phyloP scores from a whole-genome alignment of 2,329 filamentous ascomycete genomes.

The Aschersonia sp. region DNA sequence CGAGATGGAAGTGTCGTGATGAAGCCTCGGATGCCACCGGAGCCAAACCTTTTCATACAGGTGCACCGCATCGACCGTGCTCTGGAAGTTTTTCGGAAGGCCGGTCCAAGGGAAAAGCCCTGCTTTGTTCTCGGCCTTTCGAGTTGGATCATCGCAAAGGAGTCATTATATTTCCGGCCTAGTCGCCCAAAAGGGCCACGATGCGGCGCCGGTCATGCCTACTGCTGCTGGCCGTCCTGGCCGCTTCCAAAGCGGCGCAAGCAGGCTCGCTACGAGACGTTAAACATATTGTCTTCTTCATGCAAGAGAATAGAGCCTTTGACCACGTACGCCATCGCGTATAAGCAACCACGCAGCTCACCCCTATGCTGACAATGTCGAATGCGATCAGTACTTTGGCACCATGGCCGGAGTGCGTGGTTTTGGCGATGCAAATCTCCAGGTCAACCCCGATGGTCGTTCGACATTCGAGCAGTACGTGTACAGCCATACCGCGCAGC shows the following conservation, averaged over 20 bases:
- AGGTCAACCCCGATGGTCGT: constrained; percentile 17
- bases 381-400: constrained; percentile 30
- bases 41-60: too few relatives aligned
- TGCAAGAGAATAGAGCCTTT: constrained; percentile 29
- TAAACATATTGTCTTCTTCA: constrained; percentile 43
- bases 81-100: too few relatives aligned
- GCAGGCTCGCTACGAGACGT: constrained; percentile 32
- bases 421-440: constrained; percentile 29
- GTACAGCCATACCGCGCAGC: not conserved
- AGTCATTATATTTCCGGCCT: too few relatives aligned
- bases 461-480: constrained; percentile 35
- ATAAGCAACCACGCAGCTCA: not conserved
- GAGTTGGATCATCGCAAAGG: too few relatives aligned
- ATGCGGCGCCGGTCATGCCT: too few relatives aligned
- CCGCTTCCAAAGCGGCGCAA: constrained; percentile 7
- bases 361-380: not conserved
- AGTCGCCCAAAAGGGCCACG: too few relatives aligned
- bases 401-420: constrained; percentile 40
- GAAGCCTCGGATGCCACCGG: too few relatives aligned
- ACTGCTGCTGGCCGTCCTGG: constrained; percentile 4
- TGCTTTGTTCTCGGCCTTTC: too few relatives aligned
- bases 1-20: too few relatives aligned
- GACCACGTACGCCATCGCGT: constrained; percentile 12
- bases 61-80: too few relatives aligned
- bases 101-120: too few relatives aligned